Evolutionary conservation across 495 filamentous ascomycete genomes (phyloP).

Genomic region (Umbilicaria muhlenbergii): DNA sequence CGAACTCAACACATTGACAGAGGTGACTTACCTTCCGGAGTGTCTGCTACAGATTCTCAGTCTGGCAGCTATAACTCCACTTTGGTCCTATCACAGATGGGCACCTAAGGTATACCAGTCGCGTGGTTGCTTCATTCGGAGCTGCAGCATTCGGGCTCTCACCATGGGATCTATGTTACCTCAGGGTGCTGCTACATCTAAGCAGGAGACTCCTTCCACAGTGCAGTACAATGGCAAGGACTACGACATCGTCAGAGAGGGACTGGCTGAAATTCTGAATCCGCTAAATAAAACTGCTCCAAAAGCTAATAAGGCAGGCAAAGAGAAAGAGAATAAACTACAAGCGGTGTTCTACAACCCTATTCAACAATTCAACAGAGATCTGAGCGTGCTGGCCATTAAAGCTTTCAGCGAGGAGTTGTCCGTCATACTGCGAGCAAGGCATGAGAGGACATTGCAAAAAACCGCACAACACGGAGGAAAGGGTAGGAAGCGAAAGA

Average conservation of each 20-base stretch:
- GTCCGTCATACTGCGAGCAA: slow-evolving; percentile 19
- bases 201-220: too few species aligned
- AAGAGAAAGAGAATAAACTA: slow-evolving; percentile 26
- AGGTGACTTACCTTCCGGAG: too few species aligned
- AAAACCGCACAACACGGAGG: slow-evolving; percentile 20
- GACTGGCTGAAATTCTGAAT: slow-evolving; percentile 49
- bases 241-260: slow-evolving; percentile 54
- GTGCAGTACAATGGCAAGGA: slow-evolving; percentile 28
- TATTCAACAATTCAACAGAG: slow-evolving; percentile 96
- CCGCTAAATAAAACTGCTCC: slow-evolving; percentile 30
- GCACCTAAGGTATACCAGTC: too few species aligned
- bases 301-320: slow-evolving; percentile 22
- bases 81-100: too few species aligned
- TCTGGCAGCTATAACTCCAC: too few species aligned
- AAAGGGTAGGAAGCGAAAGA: slow-evolving; percentile 20
- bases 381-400: slow-evolving; percentile 84
- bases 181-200: too few species aligned
- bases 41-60: too few species aligned
- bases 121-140: too few species aligned
- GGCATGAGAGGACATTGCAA: slow-evolving; percentile 15
- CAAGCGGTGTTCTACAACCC: slow-evolving; percentile 97
- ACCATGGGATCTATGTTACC: too few species aligned
- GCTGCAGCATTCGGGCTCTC: too few species aligned
- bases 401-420: slow-evolving; percentile 63
- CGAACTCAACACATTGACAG: too few species aligned